Conservation (phyloP, 371 early-diverging fungal species). For the Apophysomyces trapeziformis region DNA sequence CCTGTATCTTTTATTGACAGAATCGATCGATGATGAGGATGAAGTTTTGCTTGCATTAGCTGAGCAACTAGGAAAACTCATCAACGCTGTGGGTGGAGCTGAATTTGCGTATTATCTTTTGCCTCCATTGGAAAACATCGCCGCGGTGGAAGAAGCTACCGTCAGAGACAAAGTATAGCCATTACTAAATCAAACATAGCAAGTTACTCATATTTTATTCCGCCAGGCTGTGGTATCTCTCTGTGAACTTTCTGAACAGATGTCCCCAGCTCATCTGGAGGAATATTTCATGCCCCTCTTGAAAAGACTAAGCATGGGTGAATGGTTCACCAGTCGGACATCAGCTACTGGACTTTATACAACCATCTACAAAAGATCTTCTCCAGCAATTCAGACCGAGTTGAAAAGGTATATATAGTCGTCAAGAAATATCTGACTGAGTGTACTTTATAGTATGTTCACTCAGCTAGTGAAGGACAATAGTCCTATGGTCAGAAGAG, state of each 20-base stretch:
- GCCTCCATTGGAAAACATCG: slow-evolving; percentile 92
- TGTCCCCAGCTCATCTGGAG: slow-evolving; percentile 83
- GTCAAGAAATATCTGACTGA: background rate
- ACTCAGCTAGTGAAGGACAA: slow-evolving; percentile 88
- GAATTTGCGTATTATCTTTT: slow-evolving; percentile 85
- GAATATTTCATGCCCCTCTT: slow-evolving; percentile 89
- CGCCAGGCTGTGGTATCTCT: slow-evolving; percentile 92
- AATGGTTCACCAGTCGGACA: slow-evolving; percentile 97
- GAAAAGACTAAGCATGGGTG: slow-evolving; percentile 89
- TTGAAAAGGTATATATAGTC: slow-evolving; percentile 68
- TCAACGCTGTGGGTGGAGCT: slow-evolving; percentile 91
- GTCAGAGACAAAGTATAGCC: slow-evolving; percentile 89
- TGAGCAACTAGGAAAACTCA: slow-evolving; percentile 92
- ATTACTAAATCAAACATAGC: background rate
- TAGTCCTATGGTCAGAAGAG: slow-evolving; percentile 97
- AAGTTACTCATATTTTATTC: slow-evolving; percentile 6
- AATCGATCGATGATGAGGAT: slow-evolving; percentile 98
- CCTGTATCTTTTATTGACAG: slow-evolving; percentile 47
- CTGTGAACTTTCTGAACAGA: slow-evolving; percentile 73
- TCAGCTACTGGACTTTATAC: slow-evolving; percentile 94
- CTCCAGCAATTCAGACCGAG: slow-evolving; percentile 80
- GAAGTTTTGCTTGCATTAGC: slow-evolving; percentile 94
- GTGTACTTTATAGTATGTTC: slow-evolving; percentile 49
- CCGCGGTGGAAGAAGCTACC: slow-evolving; percentile 95
- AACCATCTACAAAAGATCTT: slow-evolving; percentile 73